These are phyloP conservation scores for Gleditsia sinensis DNA, from an alignment of 306 rosid species.

Conservation along the genomic window DNA sequence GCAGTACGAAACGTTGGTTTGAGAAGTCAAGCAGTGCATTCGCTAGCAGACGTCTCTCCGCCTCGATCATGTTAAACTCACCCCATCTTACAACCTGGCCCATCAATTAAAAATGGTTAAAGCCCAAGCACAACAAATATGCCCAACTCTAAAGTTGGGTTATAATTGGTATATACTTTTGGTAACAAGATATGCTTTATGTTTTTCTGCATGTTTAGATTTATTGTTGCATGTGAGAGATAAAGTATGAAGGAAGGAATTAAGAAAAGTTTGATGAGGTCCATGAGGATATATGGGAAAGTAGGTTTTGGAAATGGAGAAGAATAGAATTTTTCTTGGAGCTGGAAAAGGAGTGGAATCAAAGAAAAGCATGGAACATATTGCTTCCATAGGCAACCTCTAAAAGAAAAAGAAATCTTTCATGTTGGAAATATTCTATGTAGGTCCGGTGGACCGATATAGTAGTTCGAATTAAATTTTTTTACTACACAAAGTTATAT, in stretches of 20 bases:
- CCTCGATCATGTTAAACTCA: slow-evolving; percentile 69
- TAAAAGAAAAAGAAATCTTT: too few species aligned
- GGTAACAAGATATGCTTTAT: too few species aligned
- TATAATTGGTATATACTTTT: too few species aligned
- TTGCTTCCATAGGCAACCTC: background rate
- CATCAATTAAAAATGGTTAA: too few species aligned
- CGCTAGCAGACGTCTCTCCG: slow-evolving; percentile 67
- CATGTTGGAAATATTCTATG: too few species aligned
- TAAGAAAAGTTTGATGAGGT: slow-evolving; percentile 32
- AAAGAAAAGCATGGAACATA: slow-evolving; percentile 50
- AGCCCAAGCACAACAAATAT: too few species aligned
- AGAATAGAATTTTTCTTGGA: slow-evolving; percentile 34
- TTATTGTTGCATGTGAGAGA: slow-evolving; percentile 18
- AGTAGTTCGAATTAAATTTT: too few species aligned
- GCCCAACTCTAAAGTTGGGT: too few species aligned
- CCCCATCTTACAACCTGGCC: slow-evolving; percentile 41
- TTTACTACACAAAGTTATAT: too few species aligned
- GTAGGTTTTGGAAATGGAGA: slow-evolving; percentile 31
- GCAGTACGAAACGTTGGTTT: slow-evolving; percentile 68
- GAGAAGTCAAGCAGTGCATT: slow-evolving; percentile 67
- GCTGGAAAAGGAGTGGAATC: slow-evolving; percentile 54
- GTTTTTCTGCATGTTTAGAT: slow-evolving; percentile 7
- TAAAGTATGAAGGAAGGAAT: slow-evolving; percentile 58
- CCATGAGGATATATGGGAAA: slow-evolving; percentile 13
- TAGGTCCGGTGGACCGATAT: too few species aligned